Percentiles rank a stretch among this genome's conserved stretches.
phyloP scores from a whole-genome alignment of 345 rosid species.

The sweet orange (Citrus sinensis) region DVS_A1.0 CM039163.1:7968501-7969000 shows the following conservation, averaged over 20 bases:
- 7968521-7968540: background rate
- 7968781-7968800: constrained; percentile 94
- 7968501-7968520: background rate
- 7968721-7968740: constrained; percentile 89
- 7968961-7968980: too few species aligned
- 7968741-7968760: constrained; percentile 88
- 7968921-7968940: constrained; percentile 83
- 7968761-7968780: constrained; percentile 93
- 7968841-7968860: constrained; percentile 83
- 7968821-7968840: constrained; percentile 75
- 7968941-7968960: too few species aligned
- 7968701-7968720: constrained; percentile 71
- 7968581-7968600: constrained; percentile 53
- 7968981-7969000: too few species aligned
- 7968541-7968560: background rate
- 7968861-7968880: constrained; percentile 82
- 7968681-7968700: constrained; percentile 87
- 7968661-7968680: constrained; percentile 94
- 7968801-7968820: constrained; percentile 82
- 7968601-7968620: constrained; percentile 58
- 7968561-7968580: constrained; percentile 20
- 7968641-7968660: constrained; percentile 78
- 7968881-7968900: constrained; percentile 73
- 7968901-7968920: constrained; percentile 93
- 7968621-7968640: constrained; percentile 58